Base-by-base conservation (phyloP, 176 grass and related monocot species). In the Poa pratensis region DNA sequence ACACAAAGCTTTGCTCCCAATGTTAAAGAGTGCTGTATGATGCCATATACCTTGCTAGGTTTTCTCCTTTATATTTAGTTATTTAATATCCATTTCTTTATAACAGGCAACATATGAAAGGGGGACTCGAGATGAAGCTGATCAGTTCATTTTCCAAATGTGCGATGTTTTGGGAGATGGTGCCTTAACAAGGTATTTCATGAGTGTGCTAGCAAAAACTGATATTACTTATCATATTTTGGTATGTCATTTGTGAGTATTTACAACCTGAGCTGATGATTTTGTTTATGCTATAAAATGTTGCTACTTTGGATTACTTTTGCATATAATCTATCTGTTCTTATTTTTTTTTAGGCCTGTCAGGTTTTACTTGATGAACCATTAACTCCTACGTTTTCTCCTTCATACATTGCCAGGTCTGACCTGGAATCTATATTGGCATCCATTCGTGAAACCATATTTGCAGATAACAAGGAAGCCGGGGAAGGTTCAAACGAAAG, bases 121-220 rank as follows among this genome's bases (percentile, higher is more conserved):
- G 79, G 96, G 96, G 45, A 87, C 86, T 81, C 80, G 84, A 86
- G 86, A 92, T 82, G 93, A 95, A 77, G 92, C 95, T 61, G 93
- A 90, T 75, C 89, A 95, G 40, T 98, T 95, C 52, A 92, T 95
- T 53, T 89, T 82, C 78, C 86, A 90, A 39, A 50, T 98, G 71
- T 98, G 93, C 18, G 93, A 98, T 90, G 87, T 94, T 77, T 88
- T 77, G 70, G 93, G 89, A 82, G 93, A 94, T 86, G 75, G 61
- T 69, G 7, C 49, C 50, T 87, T 98, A 57, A 77, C 80, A 86
- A 92, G 96, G 96, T 95, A 90, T 71, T 49, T 40, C 67, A 76
- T 11, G 43, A 70, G 22, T 84, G 57, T 64, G 43, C 82, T 84
- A 14, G 26, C 16, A 82, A 69, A 9, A 62, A 53, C 58, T 17